Base-by-base conservation (phyloP, 257 asterid species). In the Solanum gandarillasii region DNA sequence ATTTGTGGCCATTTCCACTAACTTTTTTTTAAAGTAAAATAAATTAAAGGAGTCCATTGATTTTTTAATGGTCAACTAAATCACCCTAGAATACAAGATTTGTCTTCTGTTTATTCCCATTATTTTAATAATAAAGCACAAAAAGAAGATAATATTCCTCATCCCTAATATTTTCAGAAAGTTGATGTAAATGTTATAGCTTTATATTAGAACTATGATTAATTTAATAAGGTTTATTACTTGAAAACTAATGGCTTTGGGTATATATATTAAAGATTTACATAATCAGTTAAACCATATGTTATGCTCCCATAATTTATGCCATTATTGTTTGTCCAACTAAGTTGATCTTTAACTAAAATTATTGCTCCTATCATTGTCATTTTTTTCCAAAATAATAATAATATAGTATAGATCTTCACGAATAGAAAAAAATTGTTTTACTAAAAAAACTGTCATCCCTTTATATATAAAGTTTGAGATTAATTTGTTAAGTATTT, bases 1-100 rank as follows among this genome's bases (percentile, higher is more conserved):
- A 88, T 83, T 85, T 25, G 55, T 46, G 76, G 76, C 88, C 58
- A 34, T 71, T 88, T 87, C 74, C 89, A 75, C 82, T 83, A 73
- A 38, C 82, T 39, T 39, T 39, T 39, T 9, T 39, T 29, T 29
- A 79, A 79, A 79, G 84, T 79, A 79, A 79, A 27, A 79, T 79
- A 41, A 13, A 79, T 41, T 13, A 79, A 43, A 25, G 9, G 13
- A 43, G 86, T 58, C 25, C 27, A 65, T 38, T 23, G 39, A 27
- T 39, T 85, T 52, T 58, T 67, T 7, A 9, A 86, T 89, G 86
- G 87, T 70, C 87, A 83, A 86, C 12, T 84, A 88, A 36, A 60
- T 86, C 84, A 62, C 48, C 48, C 9, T 41, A 70, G 74, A 27
- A 89, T 84, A 55, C 74, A 83, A 72, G 58, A 14, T 75, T 75